phyloP scores from a whole-genome alignment of 306 rosid genomes.

The Astragalus glycyphyllos region DNA sequence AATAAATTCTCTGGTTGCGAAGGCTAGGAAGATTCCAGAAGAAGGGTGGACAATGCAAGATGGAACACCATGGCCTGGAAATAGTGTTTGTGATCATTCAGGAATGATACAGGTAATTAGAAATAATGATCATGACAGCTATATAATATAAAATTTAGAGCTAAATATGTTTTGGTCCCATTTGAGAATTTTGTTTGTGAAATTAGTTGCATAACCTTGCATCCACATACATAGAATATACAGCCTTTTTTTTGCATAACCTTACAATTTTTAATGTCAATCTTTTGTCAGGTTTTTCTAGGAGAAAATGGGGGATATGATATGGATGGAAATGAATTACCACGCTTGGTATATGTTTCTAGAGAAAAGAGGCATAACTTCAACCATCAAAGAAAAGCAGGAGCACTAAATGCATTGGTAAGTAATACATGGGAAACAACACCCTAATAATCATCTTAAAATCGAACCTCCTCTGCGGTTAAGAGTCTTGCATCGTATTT shows the following conservation, averaged over 20 bases:
- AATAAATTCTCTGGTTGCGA: slow-evolving; percentile 70
- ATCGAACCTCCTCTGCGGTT: not conserved
- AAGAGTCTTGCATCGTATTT: too few relatives aligned
- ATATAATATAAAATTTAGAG: slow-evolving; percentile 1
- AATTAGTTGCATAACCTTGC: too few relatives aligned
- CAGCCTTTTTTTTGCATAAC: too few relatives aligned
- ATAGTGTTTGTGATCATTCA: slow-evolving; percentile 62
- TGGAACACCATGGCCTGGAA: slow-evolving; percentile 83
- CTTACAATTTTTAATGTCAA: not conserved
- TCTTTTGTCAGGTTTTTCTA: slow-evolving; percentile 54
- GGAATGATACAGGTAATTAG: slow-evolving; percentile 81
- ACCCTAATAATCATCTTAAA: not conserved
- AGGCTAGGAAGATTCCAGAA: slow-evolving; percentile 69
- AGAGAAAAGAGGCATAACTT: slow-evolving; percentile 75
- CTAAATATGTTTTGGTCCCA: too few relatives aligned
- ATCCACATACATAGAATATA: too few relatives aligned
- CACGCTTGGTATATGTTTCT: slow-evolving; percentile 71
- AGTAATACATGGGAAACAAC: slow-evolving; percentile 13
- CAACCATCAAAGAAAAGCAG: slow-evolving; percentile 70
- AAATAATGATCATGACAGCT: not conserved
- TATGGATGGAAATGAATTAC: slow-evolving; percentile 63
- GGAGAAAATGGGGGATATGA: slow-evolving; percentile 65
- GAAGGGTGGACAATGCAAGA: slow-evolving; percentile 87
- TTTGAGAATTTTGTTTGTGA: too few relatives aligned
- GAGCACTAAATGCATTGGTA: slow-evolving; percentile 78